Percentiles rank a stretch among this genome's conserved stretches.
phyloP scores from a whole-genome alignment of 352 stramenopile genomes.

The Blastocystis sp. region DNA sequence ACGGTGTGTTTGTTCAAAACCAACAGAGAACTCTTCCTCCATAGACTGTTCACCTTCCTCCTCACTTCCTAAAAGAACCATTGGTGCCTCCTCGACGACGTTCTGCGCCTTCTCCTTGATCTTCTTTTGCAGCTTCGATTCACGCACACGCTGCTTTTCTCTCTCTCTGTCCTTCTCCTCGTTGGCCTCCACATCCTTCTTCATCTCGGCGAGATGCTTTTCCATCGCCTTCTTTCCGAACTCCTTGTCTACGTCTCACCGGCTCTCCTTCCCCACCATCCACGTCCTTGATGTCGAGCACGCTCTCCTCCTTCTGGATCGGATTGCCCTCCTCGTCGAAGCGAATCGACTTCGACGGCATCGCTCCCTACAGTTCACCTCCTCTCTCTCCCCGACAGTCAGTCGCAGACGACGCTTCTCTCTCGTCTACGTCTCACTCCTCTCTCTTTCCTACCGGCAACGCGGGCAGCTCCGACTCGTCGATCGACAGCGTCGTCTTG shows the following conservation, averaged over 20 bases:
- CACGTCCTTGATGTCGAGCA: conserved; percentile 4
- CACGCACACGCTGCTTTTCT: conserved; percentile 73
- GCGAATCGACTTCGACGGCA: conserved; percentile 73
- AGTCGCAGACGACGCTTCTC: conserved; percentile 63
- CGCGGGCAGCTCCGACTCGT: conserved; percentile 78
- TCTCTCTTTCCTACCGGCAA: conserved; percentile 72
- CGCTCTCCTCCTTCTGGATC: not conserved
- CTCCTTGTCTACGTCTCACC: conserved; percentile 64
- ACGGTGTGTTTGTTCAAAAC: not conserved
- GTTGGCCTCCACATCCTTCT: conserved; percentile 69
- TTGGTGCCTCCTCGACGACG: not conserved
- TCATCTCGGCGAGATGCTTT: conserved; percentile 67
- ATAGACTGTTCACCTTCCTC: not conserved
- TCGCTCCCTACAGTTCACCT: conserved; percentile 69
- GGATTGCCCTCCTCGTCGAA: conserved; percentile 84
- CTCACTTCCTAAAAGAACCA: conserved; percentile 32
- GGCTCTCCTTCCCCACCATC: conserved; percentile 60
- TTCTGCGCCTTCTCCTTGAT: conserved; percentile 2
- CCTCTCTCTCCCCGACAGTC: conserved; percentile 66
- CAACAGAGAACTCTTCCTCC: not conserved
- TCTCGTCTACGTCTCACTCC: conserved; percentile 58
- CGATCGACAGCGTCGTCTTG: conserved; percentile 59
- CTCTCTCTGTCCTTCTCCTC: conserved; percentile 74
- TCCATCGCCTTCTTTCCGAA: conserved; percentile 63
- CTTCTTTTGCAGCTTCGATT: conserved; percentile 62